Evolutionary conservation across 495 filamentous ascomycete genomes (phyloP).

Genomic region (Astrothelium macrocarpum): DNA sequence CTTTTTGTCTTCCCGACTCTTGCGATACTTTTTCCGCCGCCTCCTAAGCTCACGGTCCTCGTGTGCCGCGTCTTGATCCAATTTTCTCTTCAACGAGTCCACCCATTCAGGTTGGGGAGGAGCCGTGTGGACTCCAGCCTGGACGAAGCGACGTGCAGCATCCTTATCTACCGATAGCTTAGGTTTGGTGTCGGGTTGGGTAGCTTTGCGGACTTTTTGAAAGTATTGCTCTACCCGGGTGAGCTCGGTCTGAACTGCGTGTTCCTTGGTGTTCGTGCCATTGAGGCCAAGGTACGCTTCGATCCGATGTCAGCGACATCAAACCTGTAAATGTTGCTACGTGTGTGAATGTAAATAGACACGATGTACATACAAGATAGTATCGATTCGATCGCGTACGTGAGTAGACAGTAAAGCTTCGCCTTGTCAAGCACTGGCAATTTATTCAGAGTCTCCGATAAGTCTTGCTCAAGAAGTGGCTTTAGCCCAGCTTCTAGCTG

Average conservation of each 20-base stretch:
- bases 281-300: conserved; percentile 58
- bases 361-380: conserved; percentile 44
- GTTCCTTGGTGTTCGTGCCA: conserved; percentile 68
- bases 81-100: conserved; percentile 33
- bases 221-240: conserved; percentile 82
- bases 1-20: not conserved
- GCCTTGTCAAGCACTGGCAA: conserved; percentile 88
- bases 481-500: conserved; percentile 62
- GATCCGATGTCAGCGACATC: not conserved
- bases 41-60: conserved; percentile 10
- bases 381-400: conserved; percentile 86
- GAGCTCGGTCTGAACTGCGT: conserved; percentile 77
- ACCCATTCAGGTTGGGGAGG: conserved; percentile 41
- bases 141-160: conserved; percentile 73
- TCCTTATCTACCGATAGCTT: conserved; percentile 63
- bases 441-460: conserved; percentile 61
- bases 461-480: conserved; percentile 52
- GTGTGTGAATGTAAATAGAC: conserved; percentile 42
- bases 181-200: conserved; percentile 39
- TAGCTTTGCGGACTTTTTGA: conserved; percentile 71
- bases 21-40: not conserved
- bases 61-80: conserved; percentile 12
- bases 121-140: conserved; percentile 65
- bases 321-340: not conserved
- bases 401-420: conserved; percentile 72